Evolutionary conservation across 164 flowering plant genomes (phyloP).

Genomic region (Stephania cephalantha): DNA sequence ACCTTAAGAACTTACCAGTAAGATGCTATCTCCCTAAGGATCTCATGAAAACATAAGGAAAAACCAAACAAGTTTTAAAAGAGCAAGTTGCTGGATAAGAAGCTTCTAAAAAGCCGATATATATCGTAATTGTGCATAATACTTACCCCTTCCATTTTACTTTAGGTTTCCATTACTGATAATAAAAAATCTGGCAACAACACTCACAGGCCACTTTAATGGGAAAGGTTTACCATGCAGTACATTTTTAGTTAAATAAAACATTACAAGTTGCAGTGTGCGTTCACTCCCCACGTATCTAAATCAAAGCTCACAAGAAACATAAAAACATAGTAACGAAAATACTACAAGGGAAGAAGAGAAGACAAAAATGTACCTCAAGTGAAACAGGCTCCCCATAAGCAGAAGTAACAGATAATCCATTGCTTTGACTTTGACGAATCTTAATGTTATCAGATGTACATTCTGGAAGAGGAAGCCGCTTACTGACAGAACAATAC

Average conservation of each 20-base stretch:
- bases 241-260: background rate
- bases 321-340: background rate
- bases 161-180: background rate
- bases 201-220: background rate
- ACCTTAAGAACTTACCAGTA: background rate
- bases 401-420: constrained; percentile 19
- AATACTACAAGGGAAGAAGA: background rate
- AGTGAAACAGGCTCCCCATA: constrained; percentile 17
- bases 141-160: background rate
- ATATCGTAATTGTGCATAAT: background rate
- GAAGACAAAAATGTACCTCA: constrained; percentile 37
- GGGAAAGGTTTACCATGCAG: background rate
- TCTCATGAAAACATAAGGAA: background rate
- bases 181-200: background rate
- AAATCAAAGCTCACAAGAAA: background rate
- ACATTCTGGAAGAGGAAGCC: constrained; percentile 70
- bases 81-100: background rate
- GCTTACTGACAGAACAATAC: constrained; percentile 41
- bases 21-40: background rate
- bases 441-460: constrained; percentile 58
- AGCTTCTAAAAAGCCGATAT: background rate
- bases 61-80: background rate
- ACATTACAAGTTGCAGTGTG: background rate
- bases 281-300: background rate
- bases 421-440: constrained; percentile 36